Evolutionary conservation across 257 asterid genomes (phyloP), one percentile per base, ranked within the genome.

Genomic region (Fraxinus quadrangulata): DNA sequence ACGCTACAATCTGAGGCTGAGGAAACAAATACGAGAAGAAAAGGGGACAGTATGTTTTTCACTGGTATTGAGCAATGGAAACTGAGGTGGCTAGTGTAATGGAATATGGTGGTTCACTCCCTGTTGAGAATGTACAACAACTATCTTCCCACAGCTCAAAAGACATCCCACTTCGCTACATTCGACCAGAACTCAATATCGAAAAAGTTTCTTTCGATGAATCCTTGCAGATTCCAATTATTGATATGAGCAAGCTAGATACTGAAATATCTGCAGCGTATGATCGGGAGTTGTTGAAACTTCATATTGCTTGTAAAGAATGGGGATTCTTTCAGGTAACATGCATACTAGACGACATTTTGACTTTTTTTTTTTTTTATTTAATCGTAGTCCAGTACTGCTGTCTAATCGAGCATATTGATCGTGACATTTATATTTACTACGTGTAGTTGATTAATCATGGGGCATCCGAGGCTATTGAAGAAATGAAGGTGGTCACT

Each of bases 301-400:
- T 86, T 76, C 85, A 83, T 45, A 74, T 51, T 6, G 82, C 89
- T 2, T 81, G 85, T 75, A 77, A 78, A 28, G 72, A 81, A 10
- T 86, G 89, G 87, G 87, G 86, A 8, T 84, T 81, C 75, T 86
- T 84, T 47, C 89, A 86, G 86, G 87, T 86, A 80, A 36, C 28
- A 30, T 2, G 1, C 33, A 67, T 17, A n/a, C 26, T 54, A 19
- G 24, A 54, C 26, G 1, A 54, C 4, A 16, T 19, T 51, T 6
- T 54, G 5, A 54, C 21, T 16, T 54, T 11, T 40, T 47, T 47
- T 14, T 47, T 6, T 40, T 47, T 47, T 14, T 47, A 6, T 31
- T 31, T 4, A n/a, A 14, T 47, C n/a, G n/a, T 47, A 13, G 19
- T 45, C 4, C 19, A 42, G 5, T 17, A 51, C 9, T 17, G 6